Base-by-base conservation (phyloP, 108 stramenopile species). In the Thalassiosira profunda region DNA sequence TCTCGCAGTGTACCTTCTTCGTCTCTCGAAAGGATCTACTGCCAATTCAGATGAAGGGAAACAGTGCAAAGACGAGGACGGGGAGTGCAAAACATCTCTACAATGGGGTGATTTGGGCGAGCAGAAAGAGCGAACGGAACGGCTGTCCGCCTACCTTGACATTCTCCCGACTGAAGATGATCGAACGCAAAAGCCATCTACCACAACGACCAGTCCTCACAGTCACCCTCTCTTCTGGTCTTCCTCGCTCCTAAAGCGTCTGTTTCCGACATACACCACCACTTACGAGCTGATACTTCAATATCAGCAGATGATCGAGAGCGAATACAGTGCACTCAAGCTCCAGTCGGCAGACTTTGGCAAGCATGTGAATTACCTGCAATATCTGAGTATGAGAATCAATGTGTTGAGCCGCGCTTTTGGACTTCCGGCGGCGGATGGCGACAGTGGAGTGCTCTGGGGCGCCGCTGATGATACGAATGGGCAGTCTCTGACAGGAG, bases 331-430 rank as follows among this genome's bases (percentile, higher is more conserved):
- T 18, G 87, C 87, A 26, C 79, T 93, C 35, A 51, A 20, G 10
- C 35, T 55, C 2, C 56, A 40, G 23, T 90, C 87, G 5, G 25
- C 44, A 0, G 58, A 84, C 24, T 88, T 88, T 73, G 55, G 31
- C 45, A 33, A 66, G 34, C 55, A 79, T 35, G 74, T 91, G 4
- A 59, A 63, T 8, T 58, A 58, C 21, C 40, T 74, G 12, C 81
- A 87, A 5, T 94, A 91, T 67, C 25, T 70, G 15, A 63, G 76
- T 6, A 86, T 86, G 58, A 74, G 90, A 7, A 48, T 91, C n/a
- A 74, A 83, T 67, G 93, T 94, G 12, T 62, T 90, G 58, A 88
- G 86, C 34, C 82, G 90, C 18, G 74, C 87, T 60, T 94, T 88
- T 57, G 84, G 84, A 5, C 80, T 89, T 5, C 36, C 70, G 17